Percentiles rank a stretch among this genome's conserved stretches.
phyloP scores from a whole-genome alignment of 202 grass and related monocot species.

The Panicum virgatum region DNA sequence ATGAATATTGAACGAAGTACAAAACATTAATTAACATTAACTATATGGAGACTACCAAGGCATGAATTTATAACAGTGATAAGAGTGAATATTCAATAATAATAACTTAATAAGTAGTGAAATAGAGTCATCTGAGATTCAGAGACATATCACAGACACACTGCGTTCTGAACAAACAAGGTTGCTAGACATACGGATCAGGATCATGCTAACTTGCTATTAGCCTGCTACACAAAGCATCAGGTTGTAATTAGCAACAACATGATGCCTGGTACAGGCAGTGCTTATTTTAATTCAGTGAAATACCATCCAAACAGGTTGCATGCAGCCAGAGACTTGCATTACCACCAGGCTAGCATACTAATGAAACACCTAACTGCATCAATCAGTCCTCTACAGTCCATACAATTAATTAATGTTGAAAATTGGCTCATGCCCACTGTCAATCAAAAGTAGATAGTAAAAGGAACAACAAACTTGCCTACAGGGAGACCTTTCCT shows the following conservation, averaged over 20 bases:
- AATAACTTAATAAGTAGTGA: neutral
- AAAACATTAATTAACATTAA: neutral
- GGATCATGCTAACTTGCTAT: too few relatives aligned
- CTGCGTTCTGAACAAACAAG: slow-evolving; percentile 6
- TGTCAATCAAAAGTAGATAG: neutral
- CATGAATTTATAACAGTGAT: neutral
- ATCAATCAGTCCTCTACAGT: neutral
- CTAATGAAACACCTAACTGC: too few relatives aligned
- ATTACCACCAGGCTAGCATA: neutral
- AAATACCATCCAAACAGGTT: slow-evolving; percentile 1
- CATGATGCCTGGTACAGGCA: neutral
- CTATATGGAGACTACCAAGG: neutral
- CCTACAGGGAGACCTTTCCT: neutral
- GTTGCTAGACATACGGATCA: neutral
- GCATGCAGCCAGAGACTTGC: neutral
- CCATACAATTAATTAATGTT: neutral
- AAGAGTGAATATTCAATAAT: neutral
- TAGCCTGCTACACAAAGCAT: neutral
- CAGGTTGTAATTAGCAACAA: neutral
- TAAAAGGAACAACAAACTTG: slow-evolving; percentile 3
- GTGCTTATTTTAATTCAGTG: neutral
- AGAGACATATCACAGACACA: neutral
- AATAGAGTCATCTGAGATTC: neutral
- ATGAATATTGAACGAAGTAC: neutral
- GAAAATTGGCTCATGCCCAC: neutral